Base-by-base conservation (phyloP, 1,284 basidiomycete species). In the Apiotrichum porosum region DNA sequence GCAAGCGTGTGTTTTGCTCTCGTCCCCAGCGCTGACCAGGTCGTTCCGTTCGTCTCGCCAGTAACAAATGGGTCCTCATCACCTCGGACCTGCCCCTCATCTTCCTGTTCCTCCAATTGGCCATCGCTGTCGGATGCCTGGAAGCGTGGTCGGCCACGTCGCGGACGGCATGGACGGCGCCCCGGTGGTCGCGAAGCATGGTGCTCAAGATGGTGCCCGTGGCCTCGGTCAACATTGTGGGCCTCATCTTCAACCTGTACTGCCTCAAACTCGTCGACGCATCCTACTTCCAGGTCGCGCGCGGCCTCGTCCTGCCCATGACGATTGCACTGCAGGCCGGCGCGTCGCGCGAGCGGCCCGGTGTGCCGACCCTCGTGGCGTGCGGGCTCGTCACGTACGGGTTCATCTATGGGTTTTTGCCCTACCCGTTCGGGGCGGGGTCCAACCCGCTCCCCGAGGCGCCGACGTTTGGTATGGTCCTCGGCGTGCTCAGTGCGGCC, bases 231-330 rank as follows among this genome's bases (percentile, higher is more conserved):
- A 84, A 85, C 61, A 80, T 85, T 26, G 73, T 83, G 23, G 84
- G 85, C 9, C 77, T 88, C 9, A 79, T 84, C 10, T 86, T 86
- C 76, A 86, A 87, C 60, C 85, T 83, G 1, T 77, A 86, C 14
- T 86, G 85, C 62, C 74, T 87, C 44, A 77, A 84, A 34, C 82
- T 80, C 49, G 84, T 87, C 28, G 84, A 86, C 51, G 84, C 85
- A 1, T 83, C 83, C 0, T 86, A 84, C 69, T 86, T 85, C 71
- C 84, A 85, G 76, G 83, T 89, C 62, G 86, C 86, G 1, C 76
- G 86, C 51, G 86, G 86, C 0, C 78, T 88, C 42, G 81, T 85
- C 9, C 77, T 89, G 8, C 85, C 85, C 0, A 74, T 86, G n/a
- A 88, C 85, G 1, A 84, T 87, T 39, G 60, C 61, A 22, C 62